Evolutionary conservation across 2,329 filamentous ascomycete genomes (phyloP), one percentile per base, ranked within the genome.

Genomic region (Colletotrichum sp.): DNA sequence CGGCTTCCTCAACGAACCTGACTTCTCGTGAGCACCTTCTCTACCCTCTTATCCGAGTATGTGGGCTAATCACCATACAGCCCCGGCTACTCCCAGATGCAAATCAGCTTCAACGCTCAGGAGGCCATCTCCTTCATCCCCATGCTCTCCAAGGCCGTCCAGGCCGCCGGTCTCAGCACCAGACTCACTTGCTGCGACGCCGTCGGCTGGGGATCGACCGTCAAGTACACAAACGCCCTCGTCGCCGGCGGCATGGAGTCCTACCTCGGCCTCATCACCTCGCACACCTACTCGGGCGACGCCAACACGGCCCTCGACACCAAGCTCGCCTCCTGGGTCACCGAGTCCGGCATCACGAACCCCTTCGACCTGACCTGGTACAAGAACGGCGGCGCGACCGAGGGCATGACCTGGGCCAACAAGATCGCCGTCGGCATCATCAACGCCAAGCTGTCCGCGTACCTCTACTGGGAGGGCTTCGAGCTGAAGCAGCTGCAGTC

Each of bases 391-490:
- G 86, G 84, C 12, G 80, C 83, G 0, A 86, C 86, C 48, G 90
- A 91, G 76, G 90, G 89, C 8, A 83, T 89, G 77, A 90, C 88
- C 4, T 91, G 89, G 89, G 90, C 89, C 2, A 87, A 88, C 77
- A 87, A 88, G 77, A 86, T 91, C 59, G 87, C 88, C 80, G 84
- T 84, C 36, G 88, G 86, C 24, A 81, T 91, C 16, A 83, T 88
- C 7, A 86, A 86, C 78, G 85, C 84, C 28, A 87, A 89, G 77
- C 82, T 88, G 7, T 87, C 85, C 9, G 90, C 86, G 0, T 91
- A 90, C 78, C 82, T 91, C 7, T 91, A 89, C 81, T 91, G 89
- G 89, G 86, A 89, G 79, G 88, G 88, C 34, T 81, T 82, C 21
- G 80, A 84, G 77, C 76, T 80, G 59, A 78, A 80, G 61, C 79